Base-by-base conservation (phyloP, 176 grass and related monocot genomes). In the Triticum dicoccoides region DNA sequence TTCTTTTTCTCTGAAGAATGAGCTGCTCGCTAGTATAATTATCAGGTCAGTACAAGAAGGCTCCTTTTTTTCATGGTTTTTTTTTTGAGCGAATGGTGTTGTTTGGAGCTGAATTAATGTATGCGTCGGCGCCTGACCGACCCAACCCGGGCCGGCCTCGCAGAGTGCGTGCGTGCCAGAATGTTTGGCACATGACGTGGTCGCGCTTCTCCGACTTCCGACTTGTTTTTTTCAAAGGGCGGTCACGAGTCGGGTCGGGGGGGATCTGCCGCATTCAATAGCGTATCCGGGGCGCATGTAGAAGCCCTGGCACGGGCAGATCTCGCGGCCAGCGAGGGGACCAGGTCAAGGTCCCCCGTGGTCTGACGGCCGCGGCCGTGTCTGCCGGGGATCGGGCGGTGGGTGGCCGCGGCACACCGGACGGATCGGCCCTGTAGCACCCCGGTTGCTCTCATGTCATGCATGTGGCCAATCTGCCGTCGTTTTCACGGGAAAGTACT, bases 401-500 rank as follows among this genome's bases (percentile, higher is more conserved):
- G 39, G 39, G 39, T 10, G 9, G 39, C 39, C 39, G 39, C 3
- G 82, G 38, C 25, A 21, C 62, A 5, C 70, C 44, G 45, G 45
- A 49, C 45, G 45, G 45, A 49, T 49, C 13, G 44, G 44, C 44
- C 12, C 45, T 49, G 45, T 67, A 33, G 62, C 21, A 9, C 21
- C 11, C 4, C 49, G 51, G 18, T 54, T 54, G 51, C 75, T 37
- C 80, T 87, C 77, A 85, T 33, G 89, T 91, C 86, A 88, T 58
- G 81, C 85, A 81, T 88, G 86, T 88, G 86, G 70, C 86, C 89
- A 82, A 88, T 85, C 82, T 68, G 51, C 82, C 76, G 86, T 91
- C 89, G 89, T 88, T 91, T 69, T 91, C 89, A 76, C 82, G 39
- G 82, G 39, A 85, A 91, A 91, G 89, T 91, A 71, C 77, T 88